phyloP scores from a whole-genome alignment of 2,329 filamentous ascomycete genomes.

The Ophiostoma sp. region DNA sequence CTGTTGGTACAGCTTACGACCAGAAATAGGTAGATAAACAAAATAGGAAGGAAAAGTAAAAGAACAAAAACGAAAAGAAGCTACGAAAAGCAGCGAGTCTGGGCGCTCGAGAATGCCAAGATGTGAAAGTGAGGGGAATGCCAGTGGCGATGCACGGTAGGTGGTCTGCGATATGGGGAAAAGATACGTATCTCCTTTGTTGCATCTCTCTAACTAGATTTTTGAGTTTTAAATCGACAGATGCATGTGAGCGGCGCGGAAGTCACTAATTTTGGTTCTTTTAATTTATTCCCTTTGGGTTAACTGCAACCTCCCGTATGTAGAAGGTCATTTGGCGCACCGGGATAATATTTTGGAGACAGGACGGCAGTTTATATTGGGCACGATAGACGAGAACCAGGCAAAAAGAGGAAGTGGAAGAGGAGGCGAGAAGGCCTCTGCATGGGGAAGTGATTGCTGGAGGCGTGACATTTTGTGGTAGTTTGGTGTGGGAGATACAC shows the following conservation, averaged over 20 bases:
- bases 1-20: neutral
- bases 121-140: slow-evolving; percentile 4
- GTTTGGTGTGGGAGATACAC: neutral
- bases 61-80: neutral
- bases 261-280: neutral
- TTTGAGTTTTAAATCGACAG: neutral
- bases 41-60: neutral
- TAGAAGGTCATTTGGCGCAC: neutral
- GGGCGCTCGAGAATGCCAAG: neutral
- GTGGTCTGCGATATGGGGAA: neutral
- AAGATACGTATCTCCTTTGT: neutral
- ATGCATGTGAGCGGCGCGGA: neutral
- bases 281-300: neutral
- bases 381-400: neutral
- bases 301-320: neutral
- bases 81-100: neutral
- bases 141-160: neutral
- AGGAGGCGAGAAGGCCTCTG: neutral
- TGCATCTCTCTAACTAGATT: neutral
- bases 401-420: neutral
- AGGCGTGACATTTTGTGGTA: neutral
- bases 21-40: neutral
- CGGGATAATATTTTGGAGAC: neutral
- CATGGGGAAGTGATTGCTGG: neutral
- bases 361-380: neutral